Evolutionary conservation across 352 stramenopile genomes (phyloP).

Genomic region (Pythium rishiriense): DNA sequence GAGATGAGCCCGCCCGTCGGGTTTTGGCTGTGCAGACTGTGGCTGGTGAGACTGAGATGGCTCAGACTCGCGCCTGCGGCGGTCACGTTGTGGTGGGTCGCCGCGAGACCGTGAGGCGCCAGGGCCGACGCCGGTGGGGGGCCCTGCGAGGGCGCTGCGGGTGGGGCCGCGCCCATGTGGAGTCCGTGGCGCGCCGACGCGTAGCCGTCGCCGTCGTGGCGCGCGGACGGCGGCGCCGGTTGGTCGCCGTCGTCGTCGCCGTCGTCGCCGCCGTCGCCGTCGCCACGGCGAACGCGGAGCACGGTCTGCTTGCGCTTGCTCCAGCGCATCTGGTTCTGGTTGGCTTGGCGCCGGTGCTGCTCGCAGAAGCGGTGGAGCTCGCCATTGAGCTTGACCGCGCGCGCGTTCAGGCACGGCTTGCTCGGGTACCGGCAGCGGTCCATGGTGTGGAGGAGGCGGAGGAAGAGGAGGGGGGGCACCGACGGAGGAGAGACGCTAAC

Average conservation of each 20-base stretch:
- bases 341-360: constrained; percentile 33
- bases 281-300: constrained; percentile 18
- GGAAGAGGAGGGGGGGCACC: not conserved
- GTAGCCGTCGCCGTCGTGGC: not conserved
- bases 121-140: not conserved
- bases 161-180: not conserved
- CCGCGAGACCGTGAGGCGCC: too few species aligned
- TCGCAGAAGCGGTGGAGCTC: constrained; percentile 38
- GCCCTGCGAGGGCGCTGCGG: not conserved
- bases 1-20: constrained; percentile 13
- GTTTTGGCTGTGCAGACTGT: not conserved
- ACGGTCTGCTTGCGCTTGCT: constrained; percentile 25
- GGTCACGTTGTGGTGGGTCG: constrained; percentile 5
- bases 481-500: not conserved
- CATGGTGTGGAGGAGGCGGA: too few species aligned
- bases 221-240: not conserved
- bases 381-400: constrained; percentile 36
- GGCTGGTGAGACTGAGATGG: constrained; percentile 8
- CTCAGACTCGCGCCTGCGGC: constrained; percentile 15
- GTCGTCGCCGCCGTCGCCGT: constrained; percentile 17
- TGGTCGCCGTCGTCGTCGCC: constrained; percentile 3
- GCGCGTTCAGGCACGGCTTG: constrained; percentile 29
- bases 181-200: not conserved
- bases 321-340: constrained; percentile 34
- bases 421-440: constrained; percentile 25